Base-by-base conservation (phyloP, 2,329 filamentous ascomycete species). In the Xylariaceae sp. region DNA sequence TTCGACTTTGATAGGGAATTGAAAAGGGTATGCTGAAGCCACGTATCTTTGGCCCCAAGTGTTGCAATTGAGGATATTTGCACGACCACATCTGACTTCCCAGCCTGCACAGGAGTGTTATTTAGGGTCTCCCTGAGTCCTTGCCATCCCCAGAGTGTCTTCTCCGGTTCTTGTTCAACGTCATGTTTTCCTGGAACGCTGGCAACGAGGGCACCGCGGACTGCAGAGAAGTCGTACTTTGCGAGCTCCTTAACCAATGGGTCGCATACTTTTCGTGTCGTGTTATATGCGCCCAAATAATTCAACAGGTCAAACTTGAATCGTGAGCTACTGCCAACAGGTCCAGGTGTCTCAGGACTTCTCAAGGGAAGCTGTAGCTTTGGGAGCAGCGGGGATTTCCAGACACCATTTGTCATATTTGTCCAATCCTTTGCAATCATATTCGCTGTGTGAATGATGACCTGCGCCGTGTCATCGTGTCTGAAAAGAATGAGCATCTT, bases 391-490 rank as follows among this genome's bases (percentile, higher is more conserved):
- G 90, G 90, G 0, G 90, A 93, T 53, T 76, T 79, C 92, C 92
- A 96, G 4, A 89, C 82, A 1, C 85, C 90, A 71, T 96, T 91
- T 0, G 87, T 89, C 88, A 96, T 89, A 66, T 94, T 94, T 1
- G 79, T 82, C 92, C 92, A 96, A 72, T 96, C 92, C 57, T 87
- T 85, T 3, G 80, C 70, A n/a, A 96, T 93, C 88, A 96, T 91
- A 67, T 96, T 96, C 15, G 92, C 90, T 0, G 92, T 96, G 67
- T 95, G 90, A 35, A 96, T 92, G 58, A 95, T 75, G 4, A 96
- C 77, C 73, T 95, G 88, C 0, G 88, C 89, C 0, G 80, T 83
- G 62, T 88, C 85, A 70, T 96, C 90, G 71, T 89, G 86, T 4
- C 89, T 82, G 62, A 96, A 78, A 3, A 96, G 74, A n/a, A 96